phyloP scores from a whole-genome alignment of 164 flowering plant genomes.

The Annona cherimola region DNA sequence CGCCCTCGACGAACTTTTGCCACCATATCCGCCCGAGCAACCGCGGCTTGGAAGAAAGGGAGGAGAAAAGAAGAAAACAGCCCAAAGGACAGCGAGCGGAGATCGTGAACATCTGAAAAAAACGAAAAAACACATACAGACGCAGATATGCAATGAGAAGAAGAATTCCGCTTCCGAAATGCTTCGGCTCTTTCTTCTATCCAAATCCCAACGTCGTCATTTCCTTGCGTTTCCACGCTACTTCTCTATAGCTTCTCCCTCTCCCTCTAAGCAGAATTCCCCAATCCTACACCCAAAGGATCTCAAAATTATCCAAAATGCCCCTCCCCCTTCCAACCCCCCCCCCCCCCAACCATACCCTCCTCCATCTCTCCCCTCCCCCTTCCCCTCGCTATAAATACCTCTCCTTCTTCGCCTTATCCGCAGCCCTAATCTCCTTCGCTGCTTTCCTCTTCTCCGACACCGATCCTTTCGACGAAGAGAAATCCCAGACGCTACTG shows the following conservation, averaged over 20 bases:
- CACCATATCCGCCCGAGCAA: background rate
- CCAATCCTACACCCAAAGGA: slow-evolving; percentile 8
- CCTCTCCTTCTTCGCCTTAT: slow-evolving; percentile 25
- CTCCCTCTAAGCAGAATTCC: slow-evolving; percentile 6
- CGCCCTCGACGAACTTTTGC: background rate
- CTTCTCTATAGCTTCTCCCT: background rate
- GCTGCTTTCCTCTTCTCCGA: slow-evolving; percentile 13
- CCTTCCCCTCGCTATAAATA: slow-evolving; percentile 22
- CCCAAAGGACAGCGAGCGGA: background rate
- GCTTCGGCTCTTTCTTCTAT: background rate
- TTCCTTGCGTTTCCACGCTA: background rate
- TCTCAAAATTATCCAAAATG: slow-evolving; percentile 11
- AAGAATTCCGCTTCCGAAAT: background rate
- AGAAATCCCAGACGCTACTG: slow-evolving; percentile 17
- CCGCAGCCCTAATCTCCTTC: slow-evolving; percentile 46
- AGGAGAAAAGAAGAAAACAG: background rate
- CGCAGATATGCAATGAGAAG: background rate
- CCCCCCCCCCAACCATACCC: slow-evolving; percentile 13
- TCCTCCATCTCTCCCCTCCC: slow-evolving; percentile 13
- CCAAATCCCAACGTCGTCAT: background rate
- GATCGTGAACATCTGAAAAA: background rate
- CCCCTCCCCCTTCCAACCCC: slow-evolving; percentile 22
- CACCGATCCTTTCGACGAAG: slow-evolving; percentile 1
- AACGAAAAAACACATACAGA: background rate
- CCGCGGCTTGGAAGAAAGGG: background rate